Percentiles rank a stretch among this genome's conserved stretches.
Conservation (phyloP, 306 rosid species). For the Sesbania bispinosa region DNA sequence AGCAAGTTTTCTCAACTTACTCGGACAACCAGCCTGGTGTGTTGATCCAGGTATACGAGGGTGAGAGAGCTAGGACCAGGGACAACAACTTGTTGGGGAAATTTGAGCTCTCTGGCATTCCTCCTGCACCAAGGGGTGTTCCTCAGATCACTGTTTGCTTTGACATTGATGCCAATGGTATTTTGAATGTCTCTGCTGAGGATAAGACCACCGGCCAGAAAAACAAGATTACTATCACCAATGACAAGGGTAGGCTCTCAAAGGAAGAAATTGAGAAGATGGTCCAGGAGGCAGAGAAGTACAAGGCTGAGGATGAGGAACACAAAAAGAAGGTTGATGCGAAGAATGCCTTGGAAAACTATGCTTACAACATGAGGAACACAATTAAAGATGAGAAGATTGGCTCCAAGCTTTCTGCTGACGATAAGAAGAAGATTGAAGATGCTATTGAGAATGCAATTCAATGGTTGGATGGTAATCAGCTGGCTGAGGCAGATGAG, state of each 20-base stretch:
- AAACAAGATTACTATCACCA: constrained; percentile 58
- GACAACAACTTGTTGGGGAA: constrained; percentile 62
- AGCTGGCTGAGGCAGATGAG: constrained; percentile 57
- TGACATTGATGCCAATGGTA: constrained; percentile 66
- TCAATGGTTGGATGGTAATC: constrained; percentile 59
- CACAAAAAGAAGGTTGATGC: constrained; percentile 59
- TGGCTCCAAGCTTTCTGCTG: constrained; percentile 27
- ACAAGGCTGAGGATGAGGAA: constrained; percentile 66
- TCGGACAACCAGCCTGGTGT: constrained; percentile 64
- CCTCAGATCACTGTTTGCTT: constrained; percentile 58
- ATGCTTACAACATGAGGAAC: constrained; percentile 63
- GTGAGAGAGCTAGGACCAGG: constrained; percentile 51
- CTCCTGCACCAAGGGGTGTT: constrained; percentile 61
- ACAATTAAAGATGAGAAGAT: constrained; percentile 50
- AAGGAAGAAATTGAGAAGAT: constrained; percentile 58
- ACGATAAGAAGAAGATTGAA: constrained; percentile 54
- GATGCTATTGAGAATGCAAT: constrained; percentile 48
- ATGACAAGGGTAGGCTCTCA: constrained; percentile 53
- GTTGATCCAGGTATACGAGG: constrained; percentile 56
- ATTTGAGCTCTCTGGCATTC: constrained; percentile 51
- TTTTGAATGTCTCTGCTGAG: constrained; percentile 57
- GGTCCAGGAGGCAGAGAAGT: constrained; percentile 61
- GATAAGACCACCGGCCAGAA: constrained; percentile 51
- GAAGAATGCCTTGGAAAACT: constrained; percentile 51
- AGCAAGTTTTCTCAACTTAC: constrained; percentile 63